Evolutionary conservation across 805 yeast genomes (phyloP), one percentile per base, ranked within the genome.

Genomic region (Tetrapisispora namnaoensis): DNA sequence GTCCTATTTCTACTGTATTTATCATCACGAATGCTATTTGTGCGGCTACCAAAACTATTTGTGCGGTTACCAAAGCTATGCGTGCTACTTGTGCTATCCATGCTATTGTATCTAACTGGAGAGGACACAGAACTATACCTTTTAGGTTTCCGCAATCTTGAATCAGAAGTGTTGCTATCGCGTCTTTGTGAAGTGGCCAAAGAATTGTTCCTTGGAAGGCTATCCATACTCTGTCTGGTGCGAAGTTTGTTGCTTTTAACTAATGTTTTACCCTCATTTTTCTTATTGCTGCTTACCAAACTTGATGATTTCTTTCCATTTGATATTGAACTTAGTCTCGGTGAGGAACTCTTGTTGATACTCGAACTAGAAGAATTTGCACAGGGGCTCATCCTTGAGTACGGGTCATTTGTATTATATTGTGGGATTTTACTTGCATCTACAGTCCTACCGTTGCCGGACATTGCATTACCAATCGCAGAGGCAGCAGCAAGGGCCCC

Each of bases 401-500:
- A 46, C 2, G 52, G 37, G 3, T 52, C 47, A n/a, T 45, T 51
- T 20, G 57, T 45, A 35, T 58, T 60, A 43, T 59, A 59, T 11
- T 47, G 49, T 22, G 66, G 65, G 18, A 60, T 37, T 32, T 55
- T 61, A 22, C 50, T 51, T 39, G 53, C 55, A 48, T 61, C 62
- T 17, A 62, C 58, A 9, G 52, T 44, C 39, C 55, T 56, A 1
- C 66, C 66, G 39, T 56, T 56, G 7, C 53, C 36, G 20, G 46
- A 66, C 54, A 67, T 70, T 46, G 80, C 78, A 46, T 66, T 65
- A 2, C 81, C 81, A 50, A 77, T 73, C 3, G 78, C 78, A 8
- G 77, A 65, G 3, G 85, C 85, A 18, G 86, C 86, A 8, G 83
- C 85, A 22, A 79, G 55, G 0, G 85, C 85, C 44, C 76, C 76